Percentiles rank a stretch among this genome's conserved stretches.
Conservation (phyloP, 371 early-diverging fungal genomes). For the Lichtheimia ornata region DNA sequence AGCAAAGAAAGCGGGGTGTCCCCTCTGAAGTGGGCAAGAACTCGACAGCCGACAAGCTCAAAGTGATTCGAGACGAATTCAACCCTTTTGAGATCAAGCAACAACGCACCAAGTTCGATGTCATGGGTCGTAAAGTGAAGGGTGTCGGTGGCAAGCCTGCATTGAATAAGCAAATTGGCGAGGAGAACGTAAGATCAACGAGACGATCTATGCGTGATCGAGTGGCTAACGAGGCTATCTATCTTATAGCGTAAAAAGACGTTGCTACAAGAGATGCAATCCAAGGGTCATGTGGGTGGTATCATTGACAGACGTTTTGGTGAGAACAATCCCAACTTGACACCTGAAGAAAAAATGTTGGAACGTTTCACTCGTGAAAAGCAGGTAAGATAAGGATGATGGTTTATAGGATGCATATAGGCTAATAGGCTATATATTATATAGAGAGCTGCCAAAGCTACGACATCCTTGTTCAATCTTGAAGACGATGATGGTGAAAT, state of each 20-base stretch:
- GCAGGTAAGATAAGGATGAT: conserved; percentile 44
- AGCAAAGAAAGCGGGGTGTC: conserved; percentile 62
- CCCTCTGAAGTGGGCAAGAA: conserved; percentile 59
- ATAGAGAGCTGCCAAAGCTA: conserved; percentile 25
- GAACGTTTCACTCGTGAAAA: conserved; percentile 90
- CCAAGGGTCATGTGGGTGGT: conserved; percentile 70
- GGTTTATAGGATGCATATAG: not conserved
- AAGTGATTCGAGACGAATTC: conserved; percentile 56
- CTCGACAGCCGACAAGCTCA: conserved; percentile 52
- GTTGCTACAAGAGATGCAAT: conserved; percentile 73
- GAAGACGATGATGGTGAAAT: conserved; percentile 74
- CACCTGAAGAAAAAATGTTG: conserved; percentile 95
- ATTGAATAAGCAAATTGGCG: conserved; percentile 76
- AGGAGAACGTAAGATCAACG: conserved; percentile 69
- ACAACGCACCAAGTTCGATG: conserved; percentile 77
- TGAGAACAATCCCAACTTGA: conserved; percentile 85
- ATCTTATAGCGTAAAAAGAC: conserved; percentile 75
- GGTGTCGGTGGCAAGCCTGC: conserved; percentile 84
- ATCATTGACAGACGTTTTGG: conserved; percentile 95
- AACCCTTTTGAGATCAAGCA: conserved; percentile 93
- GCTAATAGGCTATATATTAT: conserved; percentile 8
- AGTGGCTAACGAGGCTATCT: not conserved
- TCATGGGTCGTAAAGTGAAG: conserved; percentile 86
- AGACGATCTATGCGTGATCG: too few relatives aligned
- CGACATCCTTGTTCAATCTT: conserved; percentile 74